A percentile compares a stretch with the other conserved stretches of the same genome.
phyloP scores from a whole-genome alignment of 1,284 basidiomycete genomes.

The Serendipita sp. region DNA sequence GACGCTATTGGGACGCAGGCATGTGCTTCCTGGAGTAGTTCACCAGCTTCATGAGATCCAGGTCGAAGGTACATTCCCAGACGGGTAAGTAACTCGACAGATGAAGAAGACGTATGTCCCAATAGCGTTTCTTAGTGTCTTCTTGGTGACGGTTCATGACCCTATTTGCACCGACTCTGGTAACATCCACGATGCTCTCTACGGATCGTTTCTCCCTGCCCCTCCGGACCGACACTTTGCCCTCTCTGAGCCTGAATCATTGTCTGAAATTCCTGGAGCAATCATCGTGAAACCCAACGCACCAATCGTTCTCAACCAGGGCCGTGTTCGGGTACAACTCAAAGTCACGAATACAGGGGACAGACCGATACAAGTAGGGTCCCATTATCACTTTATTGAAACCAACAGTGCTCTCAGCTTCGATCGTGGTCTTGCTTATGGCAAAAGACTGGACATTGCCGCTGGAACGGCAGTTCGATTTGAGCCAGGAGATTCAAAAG shows the following conservation, averaged over 20 bases:
- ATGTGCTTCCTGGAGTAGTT: constrained; percentile 74
- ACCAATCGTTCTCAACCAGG: constrained; percentile 62
- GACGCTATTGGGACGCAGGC: constrained; percentile 71
- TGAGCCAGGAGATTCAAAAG: constrained; percentile 84
- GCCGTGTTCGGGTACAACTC: constrained; percentile 54
- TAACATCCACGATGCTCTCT: constrained; percentile 68
- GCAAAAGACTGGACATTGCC: constrained; percentile 80
- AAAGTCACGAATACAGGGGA: constrained; percentile 88
- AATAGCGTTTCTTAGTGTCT: constrained; percentile 42
- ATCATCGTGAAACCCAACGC: constrained; percentile 48
- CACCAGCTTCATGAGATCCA: constrained; percentile 66
- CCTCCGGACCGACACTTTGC: constrained; percentile 59
- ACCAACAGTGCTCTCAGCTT: constrained; percentile 75
- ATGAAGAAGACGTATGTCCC: not conserved
- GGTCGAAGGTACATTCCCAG: constrained; percentile 81
- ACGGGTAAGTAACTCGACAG: constrained; percentile 37
- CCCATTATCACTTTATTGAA: constrained; percentile 90
- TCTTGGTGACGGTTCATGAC: constrained; percentile 88
- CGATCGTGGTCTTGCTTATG: constrained; percentile 69
- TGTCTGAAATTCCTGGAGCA: constrained; percentile 54
- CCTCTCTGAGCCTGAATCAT: constrained; percentile 31
- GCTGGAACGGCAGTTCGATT: constrained; percentile 93
- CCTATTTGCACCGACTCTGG: constrained; percentile 79
- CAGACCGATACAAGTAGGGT: constrained; percentile 81
- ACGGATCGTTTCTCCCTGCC: constrained; percentile 82